phyloP scores from a whole-genome alignment of 1,284 basidiomycete species.

The Cutaneotrichosporon daszewskae region DNA sequence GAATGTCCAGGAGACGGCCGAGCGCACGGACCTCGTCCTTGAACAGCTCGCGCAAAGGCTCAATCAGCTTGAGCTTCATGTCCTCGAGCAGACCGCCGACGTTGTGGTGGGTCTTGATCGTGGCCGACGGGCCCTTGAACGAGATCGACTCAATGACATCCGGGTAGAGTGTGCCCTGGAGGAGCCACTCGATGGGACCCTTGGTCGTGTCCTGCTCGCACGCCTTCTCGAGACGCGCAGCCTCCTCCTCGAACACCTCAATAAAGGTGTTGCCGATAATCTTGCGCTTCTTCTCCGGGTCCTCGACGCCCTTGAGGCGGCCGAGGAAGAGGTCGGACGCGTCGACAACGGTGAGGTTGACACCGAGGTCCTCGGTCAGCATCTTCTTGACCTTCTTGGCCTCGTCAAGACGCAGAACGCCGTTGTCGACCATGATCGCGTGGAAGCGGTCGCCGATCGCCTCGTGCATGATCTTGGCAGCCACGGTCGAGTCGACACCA shows the following conservation, averaged over 20 bases:
- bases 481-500: conserved; percentile 96
- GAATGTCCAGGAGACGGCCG: conserved; percentile 84
- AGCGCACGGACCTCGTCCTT: conserved; percentile 97
- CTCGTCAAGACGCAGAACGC: conserved; percentile 89
- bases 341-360: conserved; percentile 94
- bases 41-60: conserved; percentile 95
- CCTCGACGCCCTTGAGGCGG: conserved; percentile 84
- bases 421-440: conserved; percentile 99
- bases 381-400: conserved; percentile 90
- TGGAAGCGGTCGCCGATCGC: conserved; percentile 98
- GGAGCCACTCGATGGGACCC: conserved; percentile 91
- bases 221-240: conserved; percentile 73
- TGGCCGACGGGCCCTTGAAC: conserved; percentile 98
- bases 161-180: conserved; percentile 98
- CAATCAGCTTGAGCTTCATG: conserved; percentile 99
- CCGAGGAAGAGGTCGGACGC: conserved; percentile 89
- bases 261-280: conserved; percentile 99
- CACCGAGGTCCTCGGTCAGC: conserved; percentile 88
- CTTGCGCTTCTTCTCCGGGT: conserved; percentile 96
- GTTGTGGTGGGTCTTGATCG: conserved; percentile 99
- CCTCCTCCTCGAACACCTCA: conserved; percentile 92
- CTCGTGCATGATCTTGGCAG: conserved; percentile 99
- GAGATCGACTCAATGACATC: conserved; percentile 99
- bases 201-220: conserved; percentile 65
- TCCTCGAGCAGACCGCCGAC: conserved; percentile 93